phyloP scores from a whole-genome alignment of 352 stramenopile genomes.

The Globisporangium megalacanthum region DNA sequence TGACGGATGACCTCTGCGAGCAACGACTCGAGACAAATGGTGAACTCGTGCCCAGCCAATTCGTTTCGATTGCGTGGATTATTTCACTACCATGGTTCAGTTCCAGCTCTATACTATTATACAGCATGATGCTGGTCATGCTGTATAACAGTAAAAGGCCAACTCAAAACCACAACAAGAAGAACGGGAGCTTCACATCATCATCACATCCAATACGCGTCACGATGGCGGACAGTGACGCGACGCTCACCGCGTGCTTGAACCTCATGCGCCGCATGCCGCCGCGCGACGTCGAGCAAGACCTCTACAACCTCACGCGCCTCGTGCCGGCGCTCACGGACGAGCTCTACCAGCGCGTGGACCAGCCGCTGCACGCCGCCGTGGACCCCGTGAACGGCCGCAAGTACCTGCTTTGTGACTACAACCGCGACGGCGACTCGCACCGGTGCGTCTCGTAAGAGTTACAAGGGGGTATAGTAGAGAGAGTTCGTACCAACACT shows the following conservation, averaged over 20 bases:
- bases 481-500: neutral
- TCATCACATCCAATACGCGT: neutral
- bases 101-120: no score
- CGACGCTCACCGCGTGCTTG: slow-evolving; percentile 68
- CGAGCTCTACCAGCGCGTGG: slow-evolving; percentile 91
- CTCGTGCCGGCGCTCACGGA: slow-evolving; percentile 79
- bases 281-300: slow-evolving; percentile 75
- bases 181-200: no score
- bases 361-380: slow-evolving; percentile 88
- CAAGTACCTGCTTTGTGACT: slow-evolving; percentile 92
- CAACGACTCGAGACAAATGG: no score
- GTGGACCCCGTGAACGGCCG: slow-evolving; percentile 83
- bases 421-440: slow-evolving; percentile 93
- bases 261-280: slow-evolving; percentile 90
- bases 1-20: no score
- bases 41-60: no score
- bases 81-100: no score
- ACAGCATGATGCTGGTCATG: no score
- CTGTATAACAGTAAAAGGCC: no score
- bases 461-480: no score
- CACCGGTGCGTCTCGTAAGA: slow-evolving; percentile 35
- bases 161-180: no score
- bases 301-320: slow-evolving; percentile 83
- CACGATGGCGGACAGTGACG: slow-evolving; percentile 24
- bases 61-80: no score